Conservation (phyloP, 192 early-diverging fungal species). For the Rhizophagus prolifer region DNA sequence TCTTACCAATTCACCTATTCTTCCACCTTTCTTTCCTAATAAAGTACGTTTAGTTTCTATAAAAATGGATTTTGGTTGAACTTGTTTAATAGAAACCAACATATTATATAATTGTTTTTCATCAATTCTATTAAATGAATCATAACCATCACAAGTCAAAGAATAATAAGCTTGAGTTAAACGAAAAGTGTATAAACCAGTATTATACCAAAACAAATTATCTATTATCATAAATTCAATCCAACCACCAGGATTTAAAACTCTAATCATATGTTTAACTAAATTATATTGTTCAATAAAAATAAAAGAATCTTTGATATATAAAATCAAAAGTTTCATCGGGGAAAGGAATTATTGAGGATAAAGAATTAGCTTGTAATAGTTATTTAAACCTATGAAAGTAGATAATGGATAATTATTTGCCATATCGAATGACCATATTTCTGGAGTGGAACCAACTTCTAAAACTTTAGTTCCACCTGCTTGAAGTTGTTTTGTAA, state of each 20-base stretch:
- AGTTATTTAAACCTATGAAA: background rate
- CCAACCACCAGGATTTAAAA: background rate
- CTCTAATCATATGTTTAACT: background rate
- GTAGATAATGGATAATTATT: background rate
- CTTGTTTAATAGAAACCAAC: background rate
- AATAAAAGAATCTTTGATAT: slow-evolving; percentile 34
- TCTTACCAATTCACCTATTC: background rate
- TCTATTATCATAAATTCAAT: background rate
- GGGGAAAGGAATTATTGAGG: slow-evolving; percentile 32
- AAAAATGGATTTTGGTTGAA: background rate
- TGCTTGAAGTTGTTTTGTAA: background rate
- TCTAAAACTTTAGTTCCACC: background rate
- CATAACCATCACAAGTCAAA: background rate
- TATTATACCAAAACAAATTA: background rate
- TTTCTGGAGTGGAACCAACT: background rate
- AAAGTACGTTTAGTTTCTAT: background rate
- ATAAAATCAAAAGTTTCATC: slow-evolving; percentile 44
- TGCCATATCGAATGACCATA: background rate
- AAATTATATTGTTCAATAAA: background rate
- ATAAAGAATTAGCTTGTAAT: background rate
- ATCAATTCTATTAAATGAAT: background rate
- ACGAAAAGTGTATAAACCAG: background rate
- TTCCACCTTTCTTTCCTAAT: background rate
- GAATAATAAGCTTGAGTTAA: background rate
- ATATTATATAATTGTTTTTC: background rate